Base-by-base conservation (phyloP, 176 grass and related monocot species). In the Luzula sylvatica region DNA sequence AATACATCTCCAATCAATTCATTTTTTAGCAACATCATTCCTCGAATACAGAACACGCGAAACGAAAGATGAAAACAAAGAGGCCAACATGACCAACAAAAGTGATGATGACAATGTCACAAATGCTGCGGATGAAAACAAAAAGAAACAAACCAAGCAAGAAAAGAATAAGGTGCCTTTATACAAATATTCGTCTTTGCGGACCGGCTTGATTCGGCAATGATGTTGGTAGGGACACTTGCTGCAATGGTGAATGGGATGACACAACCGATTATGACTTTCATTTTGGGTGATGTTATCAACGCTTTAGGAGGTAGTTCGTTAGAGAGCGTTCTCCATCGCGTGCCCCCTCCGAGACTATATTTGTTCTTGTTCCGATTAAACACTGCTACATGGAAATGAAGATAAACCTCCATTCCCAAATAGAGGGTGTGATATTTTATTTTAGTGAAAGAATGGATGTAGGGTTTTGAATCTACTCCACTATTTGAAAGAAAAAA, bases 261-360 rank as follows among this genome's bases (percentile, higher is more conserved):
- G 77, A 43, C 70, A 21, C 73, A 71, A 58, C 81, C 87, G 55
- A 14, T 82, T 17, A 94, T 94, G 81, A 82, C 81, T 29, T 58
- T 86, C 54, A 78, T 93, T 57, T 72, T 93, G 41, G 87, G 81
- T 25, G 46, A 81, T 42, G 53, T 82, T 64, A 71, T 93, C 69
- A 18, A 82, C 47, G 81, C 77, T n/a, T 93, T 93, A 42, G 81
- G 87, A 51, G 59, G 45, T 53, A 42, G 51, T 27, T 39, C 61
- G 19, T 38, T 22, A 1, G 2, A 46, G 2, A 46, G 67, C 26
- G 44, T 83, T 18, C 35, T 78, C n/a, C 45, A 15, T 56, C 62
- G 41, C 15, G 79, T 88, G n/a, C n/a, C n/a, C n/a, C n/a, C n/a
- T n/a, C n/a, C n/a, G n/a, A n/a, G n/a, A n/a, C n/a, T n/a, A n/a